phyloP scores from a whole-genome alignment of 2,329 filamentous ascomycete genomes.

The Botrytis aclada region DNA sequence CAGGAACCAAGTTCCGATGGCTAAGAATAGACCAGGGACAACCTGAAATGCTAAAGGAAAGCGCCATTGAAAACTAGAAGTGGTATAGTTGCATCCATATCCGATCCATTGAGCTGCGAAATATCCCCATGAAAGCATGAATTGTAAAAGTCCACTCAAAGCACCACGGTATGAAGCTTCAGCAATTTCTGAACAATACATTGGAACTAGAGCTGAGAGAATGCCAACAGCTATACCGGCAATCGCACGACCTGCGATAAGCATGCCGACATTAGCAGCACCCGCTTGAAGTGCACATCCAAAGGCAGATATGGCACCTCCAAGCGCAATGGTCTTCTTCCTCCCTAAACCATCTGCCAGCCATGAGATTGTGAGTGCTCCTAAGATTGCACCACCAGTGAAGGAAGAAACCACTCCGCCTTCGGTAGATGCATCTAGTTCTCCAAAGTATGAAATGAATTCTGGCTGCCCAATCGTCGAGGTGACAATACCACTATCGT shows the following conservation, averaged over 20 bases:
- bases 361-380: constrained; percentile 42
- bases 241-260: constrained; percentile 63
- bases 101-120: constrained; percentile 64
- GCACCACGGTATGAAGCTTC: constrained; percentile 67
- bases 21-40: constrained; percentile 53
- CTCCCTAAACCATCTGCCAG: constrained; percentile 42
- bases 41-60: constrained; percentile 75
- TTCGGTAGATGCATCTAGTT: not conserved
- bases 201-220: constrained; percentile 73
- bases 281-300: constrained; percentile 36
- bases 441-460: not conserved
- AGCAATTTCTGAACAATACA: constrained; percentile 68
- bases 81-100: constrained; percentile 61
- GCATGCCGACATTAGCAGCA: constrained; percentile 56
- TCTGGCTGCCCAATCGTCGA: not conserved
- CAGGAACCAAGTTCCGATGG: constrained; percentile 26
- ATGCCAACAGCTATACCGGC: constrained; percentile 77
- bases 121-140: constrained; percentile 76
- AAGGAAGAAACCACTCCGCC: constrained; percentile 51
- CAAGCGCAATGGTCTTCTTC: constrained; percentile 27
- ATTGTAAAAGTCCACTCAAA: constrained; percentile 72
- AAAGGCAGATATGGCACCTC: constrained; percentile 22
- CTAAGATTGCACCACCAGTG: constrained; percentile 76
- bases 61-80: constrained; percentile 70
- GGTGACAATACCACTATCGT: not conserved